A percentile compares a stretch with the other conserved stretches of the same genome.
Conservation (phyloP, 2,329 filamentous ascomycete species). For the Fusarium praegraminearum region DNA sequence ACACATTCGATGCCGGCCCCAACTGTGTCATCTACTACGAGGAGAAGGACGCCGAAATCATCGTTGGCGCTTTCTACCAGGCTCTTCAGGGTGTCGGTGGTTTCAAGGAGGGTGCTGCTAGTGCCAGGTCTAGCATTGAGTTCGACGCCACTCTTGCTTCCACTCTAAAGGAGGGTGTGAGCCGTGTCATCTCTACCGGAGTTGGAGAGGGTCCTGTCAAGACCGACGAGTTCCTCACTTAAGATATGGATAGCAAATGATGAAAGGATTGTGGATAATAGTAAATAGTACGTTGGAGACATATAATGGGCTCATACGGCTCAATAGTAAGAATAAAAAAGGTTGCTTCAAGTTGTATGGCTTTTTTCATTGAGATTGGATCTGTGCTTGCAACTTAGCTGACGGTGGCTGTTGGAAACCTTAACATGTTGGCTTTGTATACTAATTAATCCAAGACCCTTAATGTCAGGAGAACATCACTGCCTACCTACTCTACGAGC, state of each 20-base stretch:
- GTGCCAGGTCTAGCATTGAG: constrained; percentile 66
- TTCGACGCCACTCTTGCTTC: constrained; percentile 74
- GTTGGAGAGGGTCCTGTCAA: constrained; percentile 90
- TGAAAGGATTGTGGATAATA: not conserved
- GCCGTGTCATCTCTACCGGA: constrained; percentile 88
- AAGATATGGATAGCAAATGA: constrained; percentile 67
- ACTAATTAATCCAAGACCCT: fast-evolving
- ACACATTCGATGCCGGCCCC: constrained; percentile 97
- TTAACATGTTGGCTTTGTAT: not conserved
- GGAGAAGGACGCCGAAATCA: constrained; percentile 77
- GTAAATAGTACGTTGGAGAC: constrained; percentile 12
- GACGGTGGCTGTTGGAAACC: not conserved
- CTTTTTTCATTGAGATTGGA: not conserved
- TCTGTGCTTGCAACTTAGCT: not conserved
- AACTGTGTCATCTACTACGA: constrained; percentile 98
- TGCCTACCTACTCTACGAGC: not conserved
- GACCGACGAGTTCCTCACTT: constrained; percentile 81
- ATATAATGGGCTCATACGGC: not conserved
- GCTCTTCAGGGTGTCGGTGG: constrained; percentile 74
- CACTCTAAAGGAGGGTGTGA: constrained; percentile 81
- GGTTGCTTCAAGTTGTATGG: not conserved
- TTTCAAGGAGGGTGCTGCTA: constrained; percentile 72
- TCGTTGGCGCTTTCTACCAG: constrained; percentile 82
- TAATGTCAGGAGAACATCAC: not conserved
- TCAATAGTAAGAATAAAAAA: not conserved